Percentiles rank a stretch among this genome's conserved stretches.
These are phyloP conservation scores for Diatrype stigma DNA, from an alignment of 2,329 filamentous ascomycete species.

Conservation along the genomic window DNA sequence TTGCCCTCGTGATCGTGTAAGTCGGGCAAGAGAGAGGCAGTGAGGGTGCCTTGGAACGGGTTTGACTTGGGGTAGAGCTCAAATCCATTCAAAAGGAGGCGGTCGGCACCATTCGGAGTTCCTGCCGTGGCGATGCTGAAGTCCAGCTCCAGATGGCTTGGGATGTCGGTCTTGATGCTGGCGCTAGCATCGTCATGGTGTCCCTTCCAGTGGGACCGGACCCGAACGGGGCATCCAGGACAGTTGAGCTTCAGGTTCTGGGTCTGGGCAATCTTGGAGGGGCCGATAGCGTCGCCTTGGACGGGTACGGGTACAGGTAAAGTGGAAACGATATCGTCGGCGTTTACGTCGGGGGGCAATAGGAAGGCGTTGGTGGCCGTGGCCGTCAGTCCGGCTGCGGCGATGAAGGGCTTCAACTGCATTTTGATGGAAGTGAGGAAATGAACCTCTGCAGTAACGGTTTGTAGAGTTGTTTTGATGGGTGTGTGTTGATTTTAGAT, in stretches of 20 bases:
- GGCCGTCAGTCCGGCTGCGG: constrained; percentile 31
- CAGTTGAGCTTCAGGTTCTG: constrained; percentile 25
- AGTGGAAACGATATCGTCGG: constrained; percentile 21
- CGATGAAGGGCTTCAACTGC: constrained; percentile 29
- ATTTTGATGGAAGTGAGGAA: constrained; percentile 15
- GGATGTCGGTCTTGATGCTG: constrained; percentile 23
- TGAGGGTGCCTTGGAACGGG: constrained; percentile 39
- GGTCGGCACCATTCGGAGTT: constrained; percentile 29
- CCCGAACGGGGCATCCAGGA: constrained; percentile 23
- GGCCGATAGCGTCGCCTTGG: constrained; percentile 10
- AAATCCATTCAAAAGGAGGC: constrained; percentile 55
- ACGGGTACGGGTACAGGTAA: constrained; percentile 24
- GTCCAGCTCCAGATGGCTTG: constrained; percentile 47
- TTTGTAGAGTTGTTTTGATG: too few relatives aligned
- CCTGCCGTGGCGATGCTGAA: constrained; percentile 47
- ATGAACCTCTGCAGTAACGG: too few relatives aligned
- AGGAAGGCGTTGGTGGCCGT: constrained; percentile 27
- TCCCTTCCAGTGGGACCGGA: constrained; percentile 10
- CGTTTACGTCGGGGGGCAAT: constrained; percentile 23
- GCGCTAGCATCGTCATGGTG: constrained; percentile 3
- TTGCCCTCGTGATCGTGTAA: constrained; percentile 17
- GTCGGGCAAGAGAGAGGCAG: constrained; percentile 42
- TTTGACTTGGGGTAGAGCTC: constrained; percentile 55
- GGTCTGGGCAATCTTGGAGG: constrained; percentile 13
- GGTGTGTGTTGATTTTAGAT: too few relatives aligned